Base-by-base conservation (phyloP, 805 yeast genomes). In the Cyberlindnera americana region DNA sequence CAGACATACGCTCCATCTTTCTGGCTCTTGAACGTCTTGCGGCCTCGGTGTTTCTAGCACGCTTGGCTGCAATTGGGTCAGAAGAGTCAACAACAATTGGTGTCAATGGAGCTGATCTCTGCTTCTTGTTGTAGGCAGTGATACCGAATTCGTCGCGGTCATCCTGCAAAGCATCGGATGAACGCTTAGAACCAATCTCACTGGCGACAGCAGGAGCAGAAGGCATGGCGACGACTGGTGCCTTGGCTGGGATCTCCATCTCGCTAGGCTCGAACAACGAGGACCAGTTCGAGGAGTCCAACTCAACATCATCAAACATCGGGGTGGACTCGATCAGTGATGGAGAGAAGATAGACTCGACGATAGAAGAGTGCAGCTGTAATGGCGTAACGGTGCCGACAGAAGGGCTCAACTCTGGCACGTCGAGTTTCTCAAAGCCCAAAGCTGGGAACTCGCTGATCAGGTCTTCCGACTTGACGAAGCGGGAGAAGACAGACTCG, bases 1-100 rank as follows among this genome's bases (percentile, higher is more conserved):
- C 91, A 44, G 65, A 54, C 87, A 90, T 84, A 62, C 95, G 77
- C 61, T 85, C 85, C 81, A 84, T 80, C 65, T 90, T 88, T 62
- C 95, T 79, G 18, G 96, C 96, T 57, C 97, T 74, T 19, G 96
- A 88, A 59, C 96, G 78, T 64, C 97, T 80, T 7, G 97, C 97
- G 51, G 98, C 97, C 60, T 89, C 96, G 35, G 81, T 91, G 74
- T 93, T 91, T 65, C 91, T 81, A 8, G 98, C 98, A 61, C 98
- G 81, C 69, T 91, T 91, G 54, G 84, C 62, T 33, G 87, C 77
- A 41, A 73, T 75, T n/a, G 82, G 77, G 61, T 89, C 95, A 35
- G 60, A 65, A 19, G 69, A 60, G 32, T 73, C 75, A 23, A 76
- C 71, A 32, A 69, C 74, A 40, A 89, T 72, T 9, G 95, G 95